phyloP scores from a whole-genome alignment of 805 yeast genomes.

The Cephaloascus albidus region DNA sequence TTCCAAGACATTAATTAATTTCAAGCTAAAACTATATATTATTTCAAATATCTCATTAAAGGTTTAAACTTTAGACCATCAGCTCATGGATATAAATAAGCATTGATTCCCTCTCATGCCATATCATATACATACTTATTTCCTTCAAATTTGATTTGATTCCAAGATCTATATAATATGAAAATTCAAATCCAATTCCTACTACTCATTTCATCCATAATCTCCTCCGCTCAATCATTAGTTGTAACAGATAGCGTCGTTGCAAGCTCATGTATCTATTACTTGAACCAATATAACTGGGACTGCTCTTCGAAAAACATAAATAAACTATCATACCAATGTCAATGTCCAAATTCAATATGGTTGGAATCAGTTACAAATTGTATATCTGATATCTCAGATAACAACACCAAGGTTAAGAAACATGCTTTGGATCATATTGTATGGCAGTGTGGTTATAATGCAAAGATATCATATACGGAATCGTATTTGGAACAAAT shows the following conservation, averaged over 20 bases:
- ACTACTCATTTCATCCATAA: too few species aligned
- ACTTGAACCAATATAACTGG: conserved; percentile 28
- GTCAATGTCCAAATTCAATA: conserved; percentile 30
- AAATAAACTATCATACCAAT: conserved; percentile 20
- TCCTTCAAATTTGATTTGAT: too few species aligned
- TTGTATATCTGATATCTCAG: conserved; percentile 26
- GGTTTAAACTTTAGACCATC: too few species aligned
- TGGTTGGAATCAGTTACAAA: conserved; percentile 35
- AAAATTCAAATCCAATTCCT: too few species aligned
- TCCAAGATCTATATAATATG: too few species aligned
- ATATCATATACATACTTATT: too few species aligned
- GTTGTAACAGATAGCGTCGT: conserved; percentile 22
- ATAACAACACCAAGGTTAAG: conserved; percentile 13
- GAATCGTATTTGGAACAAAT: conserved; percentile 16
- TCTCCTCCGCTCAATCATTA: too few species aligned
- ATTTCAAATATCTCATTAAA: too few species aligned
- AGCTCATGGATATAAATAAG: too few species aligned
- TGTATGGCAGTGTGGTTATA: conserved; percentile 20
- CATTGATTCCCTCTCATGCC: too few species aligned
- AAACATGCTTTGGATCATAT: conserved; percentile 32
- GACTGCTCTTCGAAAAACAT: conserved; percentile 26
- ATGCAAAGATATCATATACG: conserved; percentile 21
- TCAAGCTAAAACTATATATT: too few species aligned
- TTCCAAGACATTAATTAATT: too few species aligned
- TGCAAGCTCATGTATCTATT: conserved; percentile 31